phyloP scores from a whole-genome alignment of 2,329 filamentous ascomycete species.

The Monosporascus sp. region DNA sequence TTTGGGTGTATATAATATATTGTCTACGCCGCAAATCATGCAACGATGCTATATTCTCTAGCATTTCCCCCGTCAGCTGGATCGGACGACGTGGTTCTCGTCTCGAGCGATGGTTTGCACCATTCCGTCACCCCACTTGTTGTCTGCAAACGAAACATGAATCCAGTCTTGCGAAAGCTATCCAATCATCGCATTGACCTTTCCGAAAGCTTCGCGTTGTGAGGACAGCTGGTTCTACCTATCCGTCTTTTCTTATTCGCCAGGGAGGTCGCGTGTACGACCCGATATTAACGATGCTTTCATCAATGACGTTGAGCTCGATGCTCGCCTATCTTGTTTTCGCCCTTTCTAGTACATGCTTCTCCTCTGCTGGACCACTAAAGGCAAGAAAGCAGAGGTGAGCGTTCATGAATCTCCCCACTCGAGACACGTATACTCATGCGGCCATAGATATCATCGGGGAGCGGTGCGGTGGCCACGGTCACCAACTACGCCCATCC shows the following conservation, averaged over 20 bases:
- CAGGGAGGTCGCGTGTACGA: background rate
- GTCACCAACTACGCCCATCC: conserved; percentile 24
- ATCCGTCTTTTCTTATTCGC: too few species aligned
- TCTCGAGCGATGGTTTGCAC: too few species aligned
- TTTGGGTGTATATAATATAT: background rate
- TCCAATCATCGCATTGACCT: too few species aligned
- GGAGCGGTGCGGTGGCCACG: conserved; percentile 11
- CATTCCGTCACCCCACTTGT: too few species aligned
- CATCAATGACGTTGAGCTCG: background rate
- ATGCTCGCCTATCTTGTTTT: background rate
- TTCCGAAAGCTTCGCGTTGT: too few species aligned
- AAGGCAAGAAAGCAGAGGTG: background rate
- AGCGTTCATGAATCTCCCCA: background rate
- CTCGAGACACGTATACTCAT: background rate
- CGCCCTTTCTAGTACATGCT: background rate
- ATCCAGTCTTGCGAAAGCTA: too few species aligned
- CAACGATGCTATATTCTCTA: too few species aligned
- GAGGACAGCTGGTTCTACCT: too few species aligned
- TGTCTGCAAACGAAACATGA: too few species aligned
- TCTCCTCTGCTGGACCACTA: background rate
- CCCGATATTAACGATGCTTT: background rate
- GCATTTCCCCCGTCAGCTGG: too few species aligned
- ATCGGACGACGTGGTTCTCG: too few species aligned
- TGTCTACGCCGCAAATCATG: background rate
- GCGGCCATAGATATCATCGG: conserved; percentile 6